A percentile compares a stretch with the other conserved stretches of the same genome.
Evolutionary conservation across 2,329 filamentous ascomycete genomes (phyloP).

Genomic region (Ophiocordyceps australis): DNA sequence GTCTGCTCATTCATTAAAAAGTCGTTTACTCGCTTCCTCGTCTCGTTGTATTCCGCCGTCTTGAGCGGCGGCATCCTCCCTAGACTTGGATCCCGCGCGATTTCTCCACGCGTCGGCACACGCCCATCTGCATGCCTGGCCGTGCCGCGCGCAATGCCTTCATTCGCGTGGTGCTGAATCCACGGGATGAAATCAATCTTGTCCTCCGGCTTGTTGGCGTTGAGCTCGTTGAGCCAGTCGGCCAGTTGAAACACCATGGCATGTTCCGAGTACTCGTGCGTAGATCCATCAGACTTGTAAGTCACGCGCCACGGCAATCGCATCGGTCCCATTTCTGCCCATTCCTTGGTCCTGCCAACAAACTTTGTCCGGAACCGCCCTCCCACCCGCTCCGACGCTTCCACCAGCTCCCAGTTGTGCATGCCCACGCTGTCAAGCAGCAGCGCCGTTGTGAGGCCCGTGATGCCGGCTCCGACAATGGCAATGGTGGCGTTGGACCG

Average conservation of each 20-base stretch:
- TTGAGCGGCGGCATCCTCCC: conserved; percentile 5
- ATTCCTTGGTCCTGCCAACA: conserved; percentile 17
- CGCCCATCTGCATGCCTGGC: conserved; percentile 10
- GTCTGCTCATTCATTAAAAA: conserved; percentile 4
- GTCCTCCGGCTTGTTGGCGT: conserved; percentile 11
- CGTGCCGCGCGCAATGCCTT: conserved; percentile 6
- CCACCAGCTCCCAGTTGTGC: conserved; percentile 23
- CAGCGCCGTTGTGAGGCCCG: conserved; percentile 8
- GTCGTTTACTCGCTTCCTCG: conserved; percentile 5
- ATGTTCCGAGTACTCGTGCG: conserved; percentile 20
- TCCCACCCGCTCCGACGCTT: conserved; percentile 19
- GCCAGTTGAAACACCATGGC: conserved; percentile 22
- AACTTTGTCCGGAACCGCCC: conserved; percentile 23
- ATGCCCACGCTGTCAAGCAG: conserved; percentile 23
- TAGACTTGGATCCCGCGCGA: conserved; percentile 6
- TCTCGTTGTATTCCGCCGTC: conserved; percentile 6
- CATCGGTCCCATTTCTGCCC: conserved; percentile 23
- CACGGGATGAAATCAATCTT: conserved; percentile 22
- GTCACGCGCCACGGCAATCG: conserved; percentile 20
- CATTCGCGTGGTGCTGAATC: conserved; percentile 17
- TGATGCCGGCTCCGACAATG: conserved; percentile 20
- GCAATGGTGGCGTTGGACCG: conserved; percentile 5
- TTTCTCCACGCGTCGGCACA: conserved; percentile 4
- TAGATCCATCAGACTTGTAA: conserved; percentile 20
- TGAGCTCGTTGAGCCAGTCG: conserved; percentile 19